These are phyloP conservation scores for Gaeumannomyces tritici DNA, from an alignment of 2,329 filamentous ascomycete genomes.

Conservation along the genomic window DNA sequence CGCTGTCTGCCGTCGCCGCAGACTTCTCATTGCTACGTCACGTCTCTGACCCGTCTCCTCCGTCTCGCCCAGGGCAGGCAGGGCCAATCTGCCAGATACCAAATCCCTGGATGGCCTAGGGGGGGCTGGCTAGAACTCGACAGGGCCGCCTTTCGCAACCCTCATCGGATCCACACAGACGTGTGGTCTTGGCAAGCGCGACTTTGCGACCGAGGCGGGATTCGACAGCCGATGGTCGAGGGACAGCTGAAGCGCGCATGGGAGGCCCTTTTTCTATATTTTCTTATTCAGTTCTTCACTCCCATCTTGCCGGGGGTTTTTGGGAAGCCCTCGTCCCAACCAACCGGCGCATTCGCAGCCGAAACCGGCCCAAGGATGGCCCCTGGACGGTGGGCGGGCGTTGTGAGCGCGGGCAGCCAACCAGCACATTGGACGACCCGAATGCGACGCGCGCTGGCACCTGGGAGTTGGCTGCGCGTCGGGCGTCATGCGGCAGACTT, in stretches of 20 bases:
- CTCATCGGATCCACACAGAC: not conserved
- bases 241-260: not conserved
- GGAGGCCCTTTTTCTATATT: no score
- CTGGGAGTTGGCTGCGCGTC: not conserved
- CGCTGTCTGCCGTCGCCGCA: no score
- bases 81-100: no score
- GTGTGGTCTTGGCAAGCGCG: not conserved
- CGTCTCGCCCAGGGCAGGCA: no score
- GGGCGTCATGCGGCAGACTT: not conserved
- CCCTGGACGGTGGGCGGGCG: not conserved
- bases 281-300: no score
- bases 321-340: no score
- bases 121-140: not conserved
- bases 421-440: not conserved
- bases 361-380: not conserved
- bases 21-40: no score
- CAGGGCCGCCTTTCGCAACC: not conserved
- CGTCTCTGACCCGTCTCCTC: no score
- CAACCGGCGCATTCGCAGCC: not conserved
- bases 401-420: not conserved
- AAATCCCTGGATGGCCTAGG: not conserved
- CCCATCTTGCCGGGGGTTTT: no score
- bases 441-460: not conserved
- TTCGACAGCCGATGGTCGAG: not conserved
- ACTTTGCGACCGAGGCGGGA: not conserved